Base-by-base conservation (phyloP, 2,329 filamentous ascomycete species). In the Ceratocystis colombiana region DNA sequence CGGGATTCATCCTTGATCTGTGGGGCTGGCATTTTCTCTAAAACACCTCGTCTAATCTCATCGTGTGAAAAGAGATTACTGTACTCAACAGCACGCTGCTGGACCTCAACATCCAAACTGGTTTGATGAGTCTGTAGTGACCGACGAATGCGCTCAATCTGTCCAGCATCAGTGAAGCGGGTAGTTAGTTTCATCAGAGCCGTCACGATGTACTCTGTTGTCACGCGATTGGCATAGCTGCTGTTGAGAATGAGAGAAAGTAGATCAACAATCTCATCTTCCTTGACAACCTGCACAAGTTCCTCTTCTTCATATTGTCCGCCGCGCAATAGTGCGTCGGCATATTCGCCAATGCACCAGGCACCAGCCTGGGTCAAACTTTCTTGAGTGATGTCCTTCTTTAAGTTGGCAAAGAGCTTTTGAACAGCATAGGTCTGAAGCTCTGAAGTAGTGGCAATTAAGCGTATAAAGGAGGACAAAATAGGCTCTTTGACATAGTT, bases 401-500 rank as follows among this genome's bases (percentile, higher is more conserved):
- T 96, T 66, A 99, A 79, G 68, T 88, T 89, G 22, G 86, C 81
- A 74, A 96, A 99, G 5, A 99, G 80, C 75, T 97, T 99, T 73
- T 96, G 94, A 3, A 93, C 93, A 0, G 91, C 92, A 73, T 99
- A 99, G 0, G 92, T 96, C 75, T 99, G 94, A 48, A 97, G 80
- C 71, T 99, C 94, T 0, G 92, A 87, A 0, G 91, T 96, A 0
- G 93, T 97, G 15, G 94, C 94, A 70, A 99, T 93, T 1, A 99
- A 84, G 62, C 95, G 88, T 68, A 99, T 88, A 73, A 99, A 97
- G 0, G 94, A 97, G 0, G 94, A 96, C 67, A 99, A 77, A 68
- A 99, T 99, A 71, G 95, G 94, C 75, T 99, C 94, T 75, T 96
- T 97, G 71, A 99, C 92, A 72, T 94, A 96, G 76, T 95, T 96